These are phyloP conservation scores for Fusarium chaquense DNA, from an alignment of 2,329 filamentous ascomycete genomes.

Conservation along the genomic window DNA sequence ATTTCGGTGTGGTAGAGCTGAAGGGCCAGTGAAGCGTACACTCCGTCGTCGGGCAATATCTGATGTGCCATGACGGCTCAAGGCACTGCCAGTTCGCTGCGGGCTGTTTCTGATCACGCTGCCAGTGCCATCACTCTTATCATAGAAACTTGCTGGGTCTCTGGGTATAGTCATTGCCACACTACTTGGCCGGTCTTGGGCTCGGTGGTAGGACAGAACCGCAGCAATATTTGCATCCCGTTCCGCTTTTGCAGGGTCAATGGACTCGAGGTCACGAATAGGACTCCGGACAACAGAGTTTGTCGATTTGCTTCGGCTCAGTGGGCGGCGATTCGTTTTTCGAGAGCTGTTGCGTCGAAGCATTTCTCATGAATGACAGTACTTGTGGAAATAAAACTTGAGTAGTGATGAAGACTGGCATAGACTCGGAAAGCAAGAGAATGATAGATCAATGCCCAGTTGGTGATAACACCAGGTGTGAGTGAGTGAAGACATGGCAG, in stretches of 20 bases:
- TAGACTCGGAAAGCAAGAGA: constrained; percentile 4
- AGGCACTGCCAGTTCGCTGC: constrained; percentile 28
- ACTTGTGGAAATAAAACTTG: background rate
- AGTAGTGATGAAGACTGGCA: background rate
- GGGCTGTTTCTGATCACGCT: constrained; percentile 30
- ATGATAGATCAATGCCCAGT: constrained; percentile 20
- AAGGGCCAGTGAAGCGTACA: constrained; percentile 64
- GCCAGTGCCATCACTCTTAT: constrained; percentile 40
- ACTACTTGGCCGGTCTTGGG: constrained; percentile 54
- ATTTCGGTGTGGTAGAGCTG: constrained; percentile 46
- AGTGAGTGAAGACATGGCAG: background rate
- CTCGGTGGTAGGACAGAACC: constrained; percentile 68
- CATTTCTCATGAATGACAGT: constrained; percentile 53
- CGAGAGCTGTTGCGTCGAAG: constrained; percentile 63
- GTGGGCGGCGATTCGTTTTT: constrained; percentile 55
- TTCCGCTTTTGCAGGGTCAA: constrained; percentile 62
- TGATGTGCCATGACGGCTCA: constrained; percentile 37
- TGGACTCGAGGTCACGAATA: constrained; percentile 59
- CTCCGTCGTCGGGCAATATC: constrained; percentile 62
- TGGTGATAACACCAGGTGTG: constrained; percentile 8
- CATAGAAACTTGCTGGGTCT: constrained; percentile 44
- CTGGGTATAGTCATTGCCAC: constrained; percentile 30
- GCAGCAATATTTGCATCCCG: constrained; percentile 74
- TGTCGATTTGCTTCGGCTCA: constrained; percentile 67
- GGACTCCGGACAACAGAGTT: constrained; percentile 58